Base-by-base conservation (phyloP, 345 rosid species). In the Eucalyptus camaldulensis region DNA sequence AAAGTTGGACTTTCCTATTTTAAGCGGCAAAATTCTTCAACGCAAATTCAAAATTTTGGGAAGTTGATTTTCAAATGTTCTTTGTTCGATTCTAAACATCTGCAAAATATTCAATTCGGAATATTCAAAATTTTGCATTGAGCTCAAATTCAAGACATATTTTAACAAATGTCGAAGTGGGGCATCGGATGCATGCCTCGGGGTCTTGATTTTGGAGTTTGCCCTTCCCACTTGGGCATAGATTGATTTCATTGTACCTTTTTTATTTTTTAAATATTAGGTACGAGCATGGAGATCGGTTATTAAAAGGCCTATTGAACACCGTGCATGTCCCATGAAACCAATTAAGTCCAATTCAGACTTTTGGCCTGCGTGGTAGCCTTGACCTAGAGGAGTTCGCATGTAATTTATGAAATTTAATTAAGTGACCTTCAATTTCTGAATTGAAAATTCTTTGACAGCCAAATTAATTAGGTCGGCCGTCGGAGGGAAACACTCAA, bases 71-170 rank as follows among this genome's bases (percentile, higher is more conserved):
- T 50, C 0, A 3, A 0, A 50, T 50, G 53, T 15, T 50, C 8
- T 50, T 50, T 50, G 1, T 1, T 50, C 1, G 53, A 50, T 50
- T 50, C 6, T 3, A 3, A 50, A 50, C 19, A 7, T 15, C 19
- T 0, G 8, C 53, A 50, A 15, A 50, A 15, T 50, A 50, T 50
- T 1, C 3, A 50, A 15, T 50, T 50, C 0, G 0, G 0, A 50
- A 1, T 50, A 50, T 50, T 49, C 6, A 2, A 0, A 49, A 49
- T 49, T 49, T 49, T 0, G 1, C 0, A 50, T 50, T 6, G 0
- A 0, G 0, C 0, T 50, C 3, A 50, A 50, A 15, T 0, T 50
- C 19, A 19, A 15, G 0, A 50, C 8, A 50, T 50, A 50, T 50
- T 50, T 50, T 50, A 50, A 50, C 8, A 15, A 0, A 50, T 50